These are phyloP conservation scores for Sextonia rubra DNA, from an alignment of 164 flowering plant species.

Conservation along the genomic window DNA sequence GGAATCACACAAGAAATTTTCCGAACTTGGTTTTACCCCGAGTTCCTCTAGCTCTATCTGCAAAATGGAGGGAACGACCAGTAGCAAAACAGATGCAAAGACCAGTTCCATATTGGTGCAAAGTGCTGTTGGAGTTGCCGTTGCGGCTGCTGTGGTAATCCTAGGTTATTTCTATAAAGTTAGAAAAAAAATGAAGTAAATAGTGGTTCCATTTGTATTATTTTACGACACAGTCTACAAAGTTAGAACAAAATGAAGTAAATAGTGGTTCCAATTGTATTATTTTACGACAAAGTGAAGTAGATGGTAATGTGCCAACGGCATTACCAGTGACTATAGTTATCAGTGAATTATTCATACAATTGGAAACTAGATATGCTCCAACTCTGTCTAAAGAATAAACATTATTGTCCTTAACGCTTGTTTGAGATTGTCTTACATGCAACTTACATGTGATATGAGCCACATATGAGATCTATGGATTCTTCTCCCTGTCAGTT, in stretches of 20 bases:
- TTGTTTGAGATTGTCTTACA: too few species aligned
- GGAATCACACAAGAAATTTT: slow-evolving; percentile 79
- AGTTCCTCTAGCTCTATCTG: slow-evolving; percentile 12
- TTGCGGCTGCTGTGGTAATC: slow-evolving; percentile 54
- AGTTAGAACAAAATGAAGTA: not conserved
- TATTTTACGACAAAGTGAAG: not conserved
- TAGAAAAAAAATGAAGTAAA: slow-evolving; percentile 3
- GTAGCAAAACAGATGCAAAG: slow-evolving; percentile 7
- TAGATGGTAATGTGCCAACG: too few species aligned
- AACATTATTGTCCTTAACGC: too few species aligned
- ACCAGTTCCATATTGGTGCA: slow-evolving; percentile 37
- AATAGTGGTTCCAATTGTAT: not conserved
- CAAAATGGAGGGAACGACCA: slow-evolving; percentile 7
- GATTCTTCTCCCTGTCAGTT: too few species aligned
- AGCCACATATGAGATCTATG: too few species aligned
- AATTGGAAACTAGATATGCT: too few species aligned
- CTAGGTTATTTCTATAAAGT: slow-evolving; percentile 53
- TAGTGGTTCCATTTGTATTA: not conserved
- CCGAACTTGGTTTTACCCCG: slow-evolving; percentile 64
- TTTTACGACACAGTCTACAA: not conserved
- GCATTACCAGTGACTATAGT: too few species aligned
- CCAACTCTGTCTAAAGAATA: too few species aligned
- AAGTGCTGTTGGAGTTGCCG: slow-evolving; percentile 56
- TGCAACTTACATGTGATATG: too few species aligned
- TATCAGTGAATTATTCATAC: too few species aligned